A percentile compares a stretch with the other conserved stretches of the same genome.
phyloP scores from a whole-genome alignment of 371 early-diverging fungal genomes.

The Mucor circinelloides region DNA sequence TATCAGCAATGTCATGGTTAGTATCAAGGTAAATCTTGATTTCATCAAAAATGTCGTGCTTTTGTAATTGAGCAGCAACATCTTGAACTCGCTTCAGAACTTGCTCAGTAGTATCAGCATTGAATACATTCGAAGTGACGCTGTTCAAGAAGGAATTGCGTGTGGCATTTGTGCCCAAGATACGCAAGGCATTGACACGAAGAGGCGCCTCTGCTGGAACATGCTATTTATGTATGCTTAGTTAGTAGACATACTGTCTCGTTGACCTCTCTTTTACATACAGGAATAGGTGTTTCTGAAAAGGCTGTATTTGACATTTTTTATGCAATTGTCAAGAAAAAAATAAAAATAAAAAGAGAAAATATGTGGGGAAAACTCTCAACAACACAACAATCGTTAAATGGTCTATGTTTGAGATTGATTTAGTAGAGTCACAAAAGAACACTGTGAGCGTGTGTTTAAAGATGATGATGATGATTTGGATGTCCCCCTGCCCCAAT shows the following conservation, averaged over 20 bases:
- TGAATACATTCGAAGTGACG: conserved; percentile 36
- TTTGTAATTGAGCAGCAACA: conserved; percentile 62
- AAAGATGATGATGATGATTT: not conserved
- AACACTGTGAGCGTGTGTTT: too few relatives aligned
- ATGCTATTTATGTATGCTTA: not conserved
- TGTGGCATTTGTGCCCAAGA: conserved; percentile 39
- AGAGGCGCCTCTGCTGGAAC: conserved; percentile 43
- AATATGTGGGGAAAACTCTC: not conserved
- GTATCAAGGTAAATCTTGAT: conserved; percentile 71
- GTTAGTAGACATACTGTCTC: not conserved
- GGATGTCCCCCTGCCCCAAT: not conserved
- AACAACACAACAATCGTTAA: not conserved
- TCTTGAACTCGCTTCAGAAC: conserved; percentile 61
- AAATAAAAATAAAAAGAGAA: conserved; percentile 13
- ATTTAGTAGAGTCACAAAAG: not conserved
- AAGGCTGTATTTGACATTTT: conserved; percentile 12
- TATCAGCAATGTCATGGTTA: conserved; percentile 42
- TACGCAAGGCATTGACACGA: conserved; percentile 41
- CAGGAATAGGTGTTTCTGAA: conserved; percentile 1
- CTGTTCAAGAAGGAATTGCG: conserved; percentile 49
- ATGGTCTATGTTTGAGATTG: not conserved
- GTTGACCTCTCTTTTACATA: not conserved
- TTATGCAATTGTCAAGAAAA: conserved; percentile 3
- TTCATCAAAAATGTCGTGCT: conserved; percentile 78
- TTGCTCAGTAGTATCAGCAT: conserved; percentile 62